phyloP scores from a whole-genome alignment of 1,284 basidiomycete genomes.

The Puccinia coronata region DNA sequence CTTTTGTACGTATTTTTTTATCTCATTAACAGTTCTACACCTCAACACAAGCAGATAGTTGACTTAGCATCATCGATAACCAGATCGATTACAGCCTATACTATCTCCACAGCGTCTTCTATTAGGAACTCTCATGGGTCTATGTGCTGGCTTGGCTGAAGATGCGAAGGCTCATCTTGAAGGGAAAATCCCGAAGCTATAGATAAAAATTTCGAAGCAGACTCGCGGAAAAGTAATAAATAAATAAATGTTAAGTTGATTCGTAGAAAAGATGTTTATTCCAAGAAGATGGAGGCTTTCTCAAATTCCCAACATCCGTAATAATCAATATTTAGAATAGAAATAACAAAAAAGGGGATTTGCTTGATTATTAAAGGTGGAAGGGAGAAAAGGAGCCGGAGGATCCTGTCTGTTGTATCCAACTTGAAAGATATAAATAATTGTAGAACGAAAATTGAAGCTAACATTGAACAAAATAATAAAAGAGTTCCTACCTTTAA shows the following conservation, averaged over 20 bases:
- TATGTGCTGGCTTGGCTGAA: slow-evolving; percentile 35
- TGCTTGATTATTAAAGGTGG: background rate
- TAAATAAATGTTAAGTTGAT: background rate
- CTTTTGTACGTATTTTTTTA: slow-evolving; percentile 17
- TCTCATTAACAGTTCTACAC: background rate
- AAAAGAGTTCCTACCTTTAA: too few relatives aligned
- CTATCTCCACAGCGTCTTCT: slow-evolving; percentile 27
- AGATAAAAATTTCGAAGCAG: background rate
- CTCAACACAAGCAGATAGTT: too few relatives aligned
- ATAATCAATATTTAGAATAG: background rate
- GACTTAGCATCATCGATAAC: background rate
- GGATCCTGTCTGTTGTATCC: too few relatives aligned
- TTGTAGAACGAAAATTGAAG: background rate
- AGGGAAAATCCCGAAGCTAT: background rate
- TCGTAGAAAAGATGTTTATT: background rate
- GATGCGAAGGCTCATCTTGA: slow-evolving; percentile 26
- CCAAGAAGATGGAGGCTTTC: background rate
- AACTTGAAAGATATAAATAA: too few relatives aligned
- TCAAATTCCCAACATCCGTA: background rate
- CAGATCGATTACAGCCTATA: slow-evolving; percentile 33
- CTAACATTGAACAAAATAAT: too few relatives aligned
- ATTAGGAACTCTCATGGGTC: slow-evolving; percentile 31
- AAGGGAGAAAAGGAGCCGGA: background rate
- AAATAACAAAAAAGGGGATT: background rate
- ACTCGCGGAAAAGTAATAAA: background rate